Evolutionary conservation across 2,329 filamentous ascomycete genomes (phyloP).

Genomic region (Alternaria sp.): DNA sequence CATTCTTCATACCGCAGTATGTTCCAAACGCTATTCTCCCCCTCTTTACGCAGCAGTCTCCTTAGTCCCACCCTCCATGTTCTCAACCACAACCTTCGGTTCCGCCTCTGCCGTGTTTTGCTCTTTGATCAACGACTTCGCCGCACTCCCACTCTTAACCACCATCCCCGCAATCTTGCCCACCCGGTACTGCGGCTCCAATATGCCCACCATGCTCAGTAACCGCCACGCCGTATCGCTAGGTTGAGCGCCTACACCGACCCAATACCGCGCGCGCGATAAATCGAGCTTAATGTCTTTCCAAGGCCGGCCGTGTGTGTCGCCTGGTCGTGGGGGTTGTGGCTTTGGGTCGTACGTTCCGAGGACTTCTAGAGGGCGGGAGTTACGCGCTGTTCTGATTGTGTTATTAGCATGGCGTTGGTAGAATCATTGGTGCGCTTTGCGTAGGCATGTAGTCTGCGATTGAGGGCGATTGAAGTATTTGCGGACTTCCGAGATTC

Average conservation of each 20-base stretch:
- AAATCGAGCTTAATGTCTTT: conserved; percentile 93
- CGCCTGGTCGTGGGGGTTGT: conserved; percentile 59
- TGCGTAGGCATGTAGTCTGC: background rate
- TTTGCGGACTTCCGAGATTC: conserved; percentile 5
- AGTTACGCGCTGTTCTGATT: conserved; percentile 80
- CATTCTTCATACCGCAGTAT: background rate
- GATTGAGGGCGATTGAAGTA: background rate
- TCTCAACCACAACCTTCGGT: background rate
- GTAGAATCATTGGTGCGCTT: background rate
- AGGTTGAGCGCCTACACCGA: conserved; percentile 95
- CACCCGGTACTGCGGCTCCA: conserved; percentile 49
- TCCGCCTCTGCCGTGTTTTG: background rate
- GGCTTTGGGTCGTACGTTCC: conserved; percentile 70
- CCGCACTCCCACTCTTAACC: conserved; percentile 22
- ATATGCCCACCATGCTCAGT: conserved; percentile 71
- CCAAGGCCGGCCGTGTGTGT: conserved; percentile 69
- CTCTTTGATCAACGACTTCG: conserved; percentile 9
- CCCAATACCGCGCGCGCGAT: conserved; percentile 87
- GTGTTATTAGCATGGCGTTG: background rate
- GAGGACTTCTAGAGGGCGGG: conserved; percentile 91
- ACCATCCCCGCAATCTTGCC: conserved; percentile 44
- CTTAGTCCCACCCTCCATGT: background rate
- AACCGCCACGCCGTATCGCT: conserved; percentile 89
- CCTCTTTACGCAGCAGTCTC: background rate
- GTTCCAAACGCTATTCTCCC: background rate